Conservation (phyloP, 257 asterid species). For the Gentiana macrophylla region DNA sequence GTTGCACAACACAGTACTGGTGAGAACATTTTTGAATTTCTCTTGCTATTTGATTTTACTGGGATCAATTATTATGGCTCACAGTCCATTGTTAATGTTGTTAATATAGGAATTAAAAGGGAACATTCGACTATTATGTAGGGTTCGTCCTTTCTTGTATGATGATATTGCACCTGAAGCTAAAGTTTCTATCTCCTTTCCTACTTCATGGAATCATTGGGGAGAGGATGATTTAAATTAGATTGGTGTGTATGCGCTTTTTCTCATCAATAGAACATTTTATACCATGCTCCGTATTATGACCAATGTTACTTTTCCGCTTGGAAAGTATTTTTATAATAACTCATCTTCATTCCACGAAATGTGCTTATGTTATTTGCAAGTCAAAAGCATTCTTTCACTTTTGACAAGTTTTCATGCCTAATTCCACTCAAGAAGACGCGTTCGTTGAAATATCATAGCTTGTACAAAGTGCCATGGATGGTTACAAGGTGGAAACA, state of each 20-base stretch:
- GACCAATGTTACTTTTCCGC: slow-evolving; percentile 1
- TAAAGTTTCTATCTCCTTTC: too few relatives aligned
- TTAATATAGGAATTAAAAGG: slow-evolving; percentile 6
- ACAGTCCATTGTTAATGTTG: slow-evolving; percentile 16
- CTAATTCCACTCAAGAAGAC: too few relatives aligned
- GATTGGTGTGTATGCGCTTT: slow-evolving; percentile 39
- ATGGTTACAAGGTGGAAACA: slow-evolving; percentile 78
- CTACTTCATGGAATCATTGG: too few relatives aligned
- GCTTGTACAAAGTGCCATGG: slow-evolving; percentile 39
- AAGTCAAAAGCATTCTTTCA: slow-evolving; percentile 82
- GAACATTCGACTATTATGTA: slow-evolving; percentile 83
- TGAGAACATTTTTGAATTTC: slow-evolving; percentile 16
- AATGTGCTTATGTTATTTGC: neutral
- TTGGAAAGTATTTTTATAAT: neutral
- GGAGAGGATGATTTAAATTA: slow-evolving; percentile 20
- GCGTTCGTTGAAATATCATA: too few relatives aligned
- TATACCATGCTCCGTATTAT: slow-evolving; percentile 2
- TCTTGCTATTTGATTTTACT: neutral
- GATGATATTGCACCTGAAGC: too few relatives aligned
- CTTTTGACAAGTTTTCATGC: slow-evolving; percentile 31
- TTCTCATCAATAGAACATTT: neutral
- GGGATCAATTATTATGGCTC: neutral
- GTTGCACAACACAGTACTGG: slow-evolving; percentile 88
- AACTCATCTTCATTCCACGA: neutral
- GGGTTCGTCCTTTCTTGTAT: slow-evolving; percentile 54